Base-by-base conservation (phyloP, 2,329 filamentous ascomycete genomes). In the Colletotrichum lini region DNA sequence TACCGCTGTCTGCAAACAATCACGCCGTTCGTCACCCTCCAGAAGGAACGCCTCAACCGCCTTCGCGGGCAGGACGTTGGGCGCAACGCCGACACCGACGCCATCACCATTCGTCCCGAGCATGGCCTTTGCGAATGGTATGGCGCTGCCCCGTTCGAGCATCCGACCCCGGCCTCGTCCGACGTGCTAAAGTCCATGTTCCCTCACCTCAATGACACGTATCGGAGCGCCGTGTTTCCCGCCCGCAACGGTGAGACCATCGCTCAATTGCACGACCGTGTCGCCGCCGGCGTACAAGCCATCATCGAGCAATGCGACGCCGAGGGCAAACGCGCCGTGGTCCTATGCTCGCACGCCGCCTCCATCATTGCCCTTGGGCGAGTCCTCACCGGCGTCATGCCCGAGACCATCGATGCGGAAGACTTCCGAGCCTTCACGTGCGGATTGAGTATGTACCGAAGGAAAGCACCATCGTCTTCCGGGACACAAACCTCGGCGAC, bases 321-420 rank as follows among this genome's bases (percentile, higher is more conserved):
- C n/a, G 87, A 93, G 59, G 89, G 90, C n/a, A 85, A 88, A 49
- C 90, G 89, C 76, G 88, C 93, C 0, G 86, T 98, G 30, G 81
- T 98, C 50, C 86, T 99, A 49, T 98, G 94, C 82, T 93, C 94
- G 1, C 96, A 99, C 83, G 96, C 96, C 1, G 96, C 96, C 4
- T 90, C 92, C 13, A 89, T 98, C 77, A 98, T 99, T 79, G 92
- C 93, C 10, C 89, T 96, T 75, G 96, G 96, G 0, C 88, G 96
- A 50, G 91, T 90, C 1, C 84, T 99, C 76, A 98, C 95, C 2
- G 95, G 94, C 0, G 77, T 81, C 23, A 91, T 96, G 87, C 95
- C 95, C 0, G 87, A 90, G 0, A 90, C 92, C 78, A 85, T 90
- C 40, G 89, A 89, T 9, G 88, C 88, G 63, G 92, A 96, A 73